Evolutionary conservation across 108 stramenopile genomes (phyloP).

Genomic region (Cyclotella kingstonii): DNA sequence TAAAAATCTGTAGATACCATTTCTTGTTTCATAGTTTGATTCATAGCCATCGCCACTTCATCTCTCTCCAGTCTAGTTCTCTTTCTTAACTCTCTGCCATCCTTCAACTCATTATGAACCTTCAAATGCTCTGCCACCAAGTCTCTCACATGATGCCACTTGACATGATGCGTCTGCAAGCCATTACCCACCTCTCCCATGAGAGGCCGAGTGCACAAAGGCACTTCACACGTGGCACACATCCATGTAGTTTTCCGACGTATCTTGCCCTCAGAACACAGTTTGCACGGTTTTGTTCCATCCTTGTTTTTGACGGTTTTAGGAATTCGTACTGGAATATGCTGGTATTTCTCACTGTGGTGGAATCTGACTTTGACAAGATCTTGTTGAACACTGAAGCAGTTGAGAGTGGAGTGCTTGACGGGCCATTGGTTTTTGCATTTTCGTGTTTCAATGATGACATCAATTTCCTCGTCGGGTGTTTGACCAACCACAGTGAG

Average conservation of each 20-base stretch:
- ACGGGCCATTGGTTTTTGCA: conserved; percentile 23
- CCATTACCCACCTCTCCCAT: conserved; percentile 12
- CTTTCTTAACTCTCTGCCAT: conserved; percentile 27
- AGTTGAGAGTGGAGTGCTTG: conserved; percentile 15
- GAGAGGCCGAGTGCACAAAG: conserved; percentile 18
- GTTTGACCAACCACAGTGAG: neutral
- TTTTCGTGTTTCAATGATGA: conserved; percentile 5
- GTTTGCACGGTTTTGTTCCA: conserved; percentile 18
- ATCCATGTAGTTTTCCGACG: conserved; percentile 24
- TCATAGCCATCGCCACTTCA: too few species aligned
- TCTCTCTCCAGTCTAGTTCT: conserved; percentile 7
- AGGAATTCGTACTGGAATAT: conserved; percentile 14
- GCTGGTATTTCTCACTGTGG: conserved; percentile 7
- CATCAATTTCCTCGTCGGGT: conserved; percentile 29
- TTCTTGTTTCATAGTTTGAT: too few species aligned
- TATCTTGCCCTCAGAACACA: conserved; percentile 24
- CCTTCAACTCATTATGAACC: conserved; percentile 22
- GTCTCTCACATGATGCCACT: conserved; percentile 26
- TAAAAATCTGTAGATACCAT: too few species aligned
- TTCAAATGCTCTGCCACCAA: conserved; percentile 16
- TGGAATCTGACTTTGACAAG: conserved; percentile 27
- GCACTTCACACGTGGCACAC: conserved; percentile 17
- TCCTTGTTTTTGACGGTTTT: conserved; percentile 22
- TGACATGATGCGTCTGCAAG: conserved; percentile 14
- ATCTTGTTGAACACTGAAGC: conserved; percentile 20